Percentiles rank a stretch among this genome's conserved stretches.
These are phyloP conservation scores for Umbelopsis sp. DNA, from an alignment of 371 early-diverging fungal genomes.

Conservation along the genomic window DNA sequence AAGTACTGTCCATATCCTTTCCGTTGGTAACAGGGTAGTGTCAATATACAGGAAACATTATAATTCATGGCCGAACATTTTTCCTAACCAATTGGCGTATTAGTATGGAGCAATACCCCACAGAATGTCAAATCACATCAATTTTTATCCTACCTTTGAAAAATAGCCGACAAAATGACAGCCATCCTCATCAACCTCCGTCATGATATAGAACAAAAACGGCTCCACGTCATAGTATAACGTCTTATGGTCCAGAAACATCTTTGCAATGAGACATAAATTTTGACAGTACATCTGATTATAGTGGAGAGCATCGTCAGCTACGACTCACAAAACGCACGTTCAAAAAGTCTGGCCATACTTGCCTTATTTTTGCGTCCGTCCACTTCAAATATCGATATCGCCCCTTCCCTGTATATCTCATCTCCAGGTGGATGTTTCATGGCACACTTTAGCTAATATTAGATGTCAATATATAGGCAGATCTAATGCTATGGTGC, in stretches of 20 bases:
- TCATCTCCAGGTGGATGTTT: slow-evolving; percentile 98
- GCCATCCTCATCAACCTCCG: slow-evolving; percentile 74
- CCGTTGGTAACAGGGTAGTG: slow-evolving; percentile 91
- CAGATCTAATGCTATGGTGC: no score
- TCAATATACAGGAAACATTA: slow-evolving; percentile 97
- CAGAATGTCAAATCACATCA: background rate
- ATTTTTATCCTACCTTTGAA: slow-evolving; percentile 71
- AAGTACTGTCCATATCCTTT: slow-evolving; percentile 96
- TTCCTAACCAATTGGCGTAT: slow-evolving; percentile 56
- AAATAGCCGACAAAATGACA: slow-evolving; percentile 97
- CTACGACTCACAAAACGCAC: background rate
- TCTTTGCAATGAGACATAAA: slow-evolving; percentile 93
- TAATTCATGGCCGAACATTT: slow-evolving; percentile 86
- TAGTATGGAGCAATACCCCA: background rate
- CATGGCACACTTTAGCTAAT: slow-evolving; percentile 72
- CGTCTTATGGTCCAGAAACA: slow-evolving; percentile 99
- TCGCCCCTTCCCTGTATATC: slow-evolving; percentile 91
- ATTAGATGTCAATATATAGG: background rate
- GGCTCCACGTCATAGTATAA: slow-evolving; percentile 99
- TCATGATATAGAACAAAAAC: slow-evolving; percentile 97
- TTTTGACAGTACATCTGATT: slow-evolving; percentile 92
- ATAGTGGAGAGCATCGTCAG: background rate
- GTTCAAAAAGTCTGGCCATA: background rate
- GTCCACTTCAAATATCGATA: slow-evolving; percentile 95
- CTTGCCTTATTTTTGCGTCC: slow-evolving; percentile 86